A percentile compares a stretch with the other conserved stretches of the same genome.
Evolutionary conservation across 2,329 filamentous ascomycete genomes (phyloP).

Genomic region (Sporothrix protearum): DNA sequence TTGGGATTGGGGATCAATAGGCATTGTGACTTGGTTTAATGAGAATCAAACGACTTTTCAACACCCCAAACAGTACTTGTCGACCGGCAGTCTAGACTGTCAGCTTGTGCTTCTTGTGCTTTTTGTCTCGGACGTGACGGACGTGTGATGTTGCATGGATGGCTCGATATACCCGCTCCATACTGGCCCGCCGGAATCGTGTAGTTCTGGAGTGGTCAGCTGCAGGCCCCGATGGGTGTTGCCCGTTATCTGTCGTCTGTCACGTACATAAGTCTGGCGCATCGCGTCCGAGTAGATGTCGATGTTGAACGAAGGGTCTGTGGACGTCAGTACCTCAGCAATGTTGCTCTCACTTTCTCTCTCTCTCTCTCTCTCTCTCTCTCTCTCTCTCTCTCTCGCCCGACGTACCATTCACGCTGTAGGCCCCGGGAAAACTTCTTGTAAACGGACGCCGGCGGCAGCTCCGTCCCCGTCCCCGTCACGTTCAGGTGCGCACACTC

Average conservation of each 20-base stretch:
- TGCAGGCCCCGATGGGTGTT: too few species aligned
- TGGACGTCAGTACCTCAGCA: slow-evolving; percentile 18
- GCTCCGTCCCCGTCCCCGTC: slow-evolving; percentile 32
- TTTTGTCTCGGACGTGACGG: too few species aligned
- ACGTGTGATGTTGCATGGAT: not conserved
- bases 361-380: too few species aligned
- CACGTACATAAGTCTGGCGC: slow-evolving; percentile 34
- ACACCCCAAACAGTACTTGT: slow-evolving; percentile 30
- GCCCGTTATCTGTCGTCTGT: not conserved
- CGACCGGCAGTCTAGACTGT: slow-evolving; percentile 7
- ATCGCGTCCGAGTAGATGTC: slow-evolving; percentile 39
- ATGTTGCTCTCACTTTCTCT: too few species aligned
- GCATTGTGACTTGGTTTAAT: not conserved
- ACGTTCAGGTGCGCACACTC: slow-evolving; percentile 41
- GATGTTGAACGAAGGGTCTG: slow-evolving; percentile 39
- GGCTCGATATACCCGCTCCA: slow-evolving; percentile 37
- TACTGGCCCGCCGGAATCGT: slow-evolving; percentile 40
- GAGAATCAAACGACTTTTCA: too few species aligned
- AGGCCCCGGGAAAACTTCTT: slow-evolving; percentile 38
- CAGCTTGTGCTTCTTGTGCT: too few species aligned
- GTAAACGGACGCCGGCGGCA: slow-evolving; percentile 34
- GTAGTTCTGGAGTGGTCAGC: slow-evolving; percentile 41
- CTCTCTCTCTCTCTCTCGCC: too few species aligned
- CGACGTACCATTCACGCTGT: slow-evolving; percentile 35
- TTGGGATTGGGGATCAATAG: too few species aligned